phyloP scores from a whole-genome alignment of 202 grass and related monocot genomes.

The Carex arenaria region DNA sequence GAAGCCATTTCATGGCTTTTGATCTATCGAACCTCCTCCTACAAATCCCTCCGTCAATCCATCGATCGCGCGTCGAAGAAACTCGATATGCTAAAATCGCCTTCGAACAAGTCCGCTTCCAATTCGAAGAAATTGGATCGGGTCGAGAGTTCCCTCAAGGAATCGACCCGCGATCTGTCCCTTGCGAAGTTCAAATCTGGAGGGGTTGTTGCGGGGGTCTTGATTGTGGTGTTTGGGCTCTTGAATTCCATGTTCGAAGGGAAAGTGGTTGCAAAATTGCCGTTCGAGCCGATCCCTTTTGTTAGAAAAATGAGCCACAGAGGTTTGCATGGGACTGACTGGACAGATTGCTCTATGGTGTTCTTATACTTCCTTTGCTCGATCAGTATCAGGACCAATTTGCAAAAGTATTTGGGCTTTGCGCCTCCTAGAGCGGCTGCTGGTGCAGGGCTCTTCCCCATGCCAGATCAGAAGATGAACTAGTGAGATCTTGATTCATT shows the following conservation, averaged over 20 bases:
- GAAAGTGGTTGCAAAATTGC: slow-evolving; percentile 70
- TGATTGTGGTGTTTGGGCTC: slow-evolving; percentile 91
- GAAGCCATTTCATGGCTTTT: slow-evolving; percentile 96
- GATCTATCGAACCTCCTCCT: slow-evolving; percentile 95
- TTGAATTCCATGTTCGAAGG: slow-evolving; percentile 98
- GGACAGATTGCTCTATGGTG: slow-evolving; percentile 97
- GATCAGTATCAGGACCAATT: slow-evolving; percentile 95
- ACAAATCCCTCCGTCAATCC: slow-evolving; percentile 94
- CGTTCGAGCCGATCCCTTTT: slow-evolving; percentile 70
- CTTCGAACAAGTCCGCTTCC: background rate
- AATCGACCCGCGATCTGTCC: slow-evolving; percentile 82
- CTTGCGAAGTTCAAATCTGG: slow-evolving; percentile 98
- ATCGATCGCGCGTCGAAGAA: slow-evolving; percentile 92
- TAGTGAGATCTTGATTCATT: slow-evolving; percentile 32
- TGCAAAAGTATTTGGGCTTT: slow-evolving; percentile 88
- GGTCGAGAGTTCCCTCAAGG: slow-evolving; percentile 94
- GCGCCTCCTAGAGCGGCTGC: slow-evolving; percentile 68
- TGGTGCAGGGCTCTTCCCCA: slow-evolving; percentile 65
- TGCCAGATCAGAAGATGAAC: slow-evolving; percentile 82
- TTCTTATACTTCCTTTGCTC: slow-evolving; percentile 99
- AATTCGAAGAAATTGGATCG: slow-evolving; percentile 80
- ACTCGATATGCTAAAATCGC: slow-evolving; percentile 87
- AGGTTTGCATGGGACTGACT: slow-evolving; percentile 65
- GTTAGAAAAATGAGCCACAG: slow-evolving; percentile 97
- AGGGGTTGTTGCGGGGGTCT: slow-evolving; percentile 80